Conservation (phyloP, 2,329 filamentous ascomycete species). For the Beauveria pseudobassiana region DNA sequence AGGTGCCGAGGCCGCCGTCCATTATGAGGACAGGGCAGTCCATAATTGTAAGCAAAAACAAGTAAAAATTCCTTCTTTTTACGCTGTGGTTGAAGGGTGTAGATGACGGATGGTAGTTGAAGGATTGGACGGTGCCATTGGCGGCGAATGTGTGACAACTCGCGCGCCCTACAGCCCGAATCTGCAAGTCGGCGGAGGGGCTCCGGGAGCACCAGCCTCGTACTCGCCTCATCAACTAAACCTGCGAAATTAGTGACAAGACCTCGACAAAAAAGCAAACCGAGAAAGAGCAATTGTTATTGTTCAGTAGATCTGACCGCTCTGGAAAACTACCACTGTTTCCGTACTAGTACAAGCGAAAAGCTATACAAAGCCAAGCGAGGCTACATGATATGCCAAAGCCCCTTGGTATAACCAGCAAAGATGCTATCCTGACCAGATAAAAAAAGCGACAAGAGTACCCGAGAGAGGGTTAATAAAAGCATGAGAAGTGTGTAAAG, state of each 20-base stretch:
- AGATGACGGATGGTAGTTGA: background rate
- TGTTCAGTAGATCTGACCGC: too few relatives aligned
- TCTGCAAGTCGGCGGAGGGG: background rate
- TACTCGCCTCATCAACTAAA: background rate
- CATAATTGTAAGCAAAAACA: background rate
- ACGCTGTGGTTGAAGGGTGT: background rate
- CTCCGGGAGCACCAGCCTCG: background rate
- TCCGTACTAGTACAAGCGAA: background rate
- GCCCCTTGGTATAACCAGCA: background rate
- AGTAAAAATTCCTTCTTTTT: background rate
- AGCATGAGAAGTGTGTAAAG: background rate
- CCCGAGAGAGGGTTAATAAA: too few relatives aligned
- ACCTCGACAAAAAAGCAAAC: too few relatives aligned
- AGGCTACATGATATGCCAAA: background rate
- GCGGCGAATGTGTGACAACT: too few relatives aligned
- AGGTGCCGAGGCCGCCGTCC: constrained; percentile 62
- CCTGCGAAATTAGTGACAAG: too few relatives aligned
- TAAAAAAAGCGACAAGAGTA: background rate
- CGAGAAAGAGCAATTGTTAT: too few relatives aligned
- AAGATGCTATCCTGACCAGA: background rate
- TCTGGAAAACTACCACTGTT: background rate
- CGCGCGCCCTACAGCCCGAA: background rate
- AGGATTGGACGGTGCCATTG: background rate
- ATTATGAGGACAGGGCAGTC: constrained; percentile 39
- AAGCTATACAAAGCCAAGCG: background rate